These are phyloP conservation scores for Canavalia gladiata DNA, from an alignment of 306 rosid species.

Conservation along the genomic window DNA sequence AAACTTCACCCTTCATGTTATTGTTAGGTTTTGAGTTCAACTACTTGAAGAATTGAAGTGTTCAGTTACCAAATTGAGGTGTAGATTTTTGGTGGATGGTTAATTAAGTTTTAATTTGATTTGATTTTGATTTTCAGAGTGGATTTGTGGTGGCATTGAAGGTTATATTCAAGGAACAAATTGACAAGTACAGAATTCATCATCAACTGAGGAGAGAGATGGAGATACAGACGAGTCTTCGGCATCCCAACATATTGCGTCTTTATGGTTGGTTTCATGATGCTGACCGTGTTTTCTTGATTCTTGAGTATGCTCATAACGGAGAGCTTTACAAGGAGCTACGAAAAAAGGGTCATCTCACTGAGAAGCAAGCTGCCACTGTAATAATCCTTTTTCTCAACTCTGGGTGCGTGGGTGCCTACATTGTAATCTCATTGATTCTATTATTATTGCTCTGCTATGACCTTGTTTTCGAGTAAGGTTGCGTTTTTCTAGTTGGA, in stretches of 20 bases:
- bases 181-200: slow-evolving; percentile 76
- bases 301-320: slow-evolving; percentile 85
- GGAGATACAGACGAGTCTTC: slow-evolving; percentile 78
- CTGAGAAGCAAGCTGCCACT: slow-evolving; percentile 84
- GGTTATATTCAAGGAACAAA: slow-evolving; percentile 77
- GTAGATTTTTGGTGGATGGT: background rate
- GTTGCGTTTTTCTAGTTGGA: background rate
- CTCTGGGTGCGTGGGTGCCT: background rate
- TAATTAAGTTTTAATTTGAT: background rate
- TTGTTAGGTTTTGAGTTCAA: background rate
- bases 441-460: background rate
- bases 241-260: slow-evolving; percentile 71
- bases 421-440: too few relatives aligned
- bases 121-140: slow-evolving; percentile 54
- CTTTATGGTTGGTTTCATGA: slow-evolving; percentile 93
- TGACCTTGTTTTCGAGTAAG: slow-evolving; percentile 1
- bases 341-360: slow-evolving; percentile 56
- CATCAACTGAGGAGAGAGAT: slow-evolving; percentile 82
- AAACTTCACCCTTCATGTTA: background rate
- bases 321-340: slow-evolving; percentile 85
- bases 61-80: background rate
- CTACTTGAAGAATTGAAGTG: background rate
- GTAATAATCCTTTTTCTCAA: slow-evolving; percentile 40
- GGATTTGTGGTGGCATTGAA: slow-evolving; percentile 77
- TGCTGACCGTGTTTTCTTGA: slow-evolving; percentile 71